phyloP scores from a whole-genome alignment of 768 basidiomycete species.

The Cytidiella melzeri region DNA sequence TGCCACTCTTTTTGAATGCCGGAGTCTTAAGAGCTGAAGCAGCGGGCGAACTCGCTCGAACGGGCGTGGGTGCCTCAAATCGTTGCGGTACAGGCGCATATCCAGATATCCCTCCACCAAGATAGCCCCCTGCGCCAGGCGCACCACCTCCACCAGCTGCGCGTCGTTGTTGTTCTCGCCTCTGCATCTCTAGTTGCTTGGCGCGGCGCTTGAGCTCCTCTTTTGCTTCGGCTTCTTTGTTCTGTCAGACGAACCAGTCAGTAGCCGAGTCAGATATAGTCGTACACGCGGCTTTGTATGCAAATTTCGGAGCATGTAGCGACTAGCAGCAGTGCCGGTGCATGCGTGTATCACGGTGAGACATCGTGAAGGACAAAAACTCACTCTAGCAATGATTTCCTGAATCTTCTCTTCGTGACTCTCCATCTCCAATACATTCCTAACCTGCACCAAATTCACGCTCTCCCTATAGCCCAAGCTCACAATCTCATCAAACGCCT shows the following conservation, averaged over 20 bases:
- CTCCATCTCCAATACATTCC: conserved; percentile 82
- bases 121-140: conserved; percentile 41
- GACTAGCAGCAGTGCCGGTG: too few species aligned
- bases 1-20: conserved; percentile 89
- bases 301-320: neutral
- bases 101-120: conserved; percentile 61
- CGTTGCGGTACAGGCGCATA: conserved; percentile 66
- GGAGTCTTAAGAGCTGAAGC: conserved; percentile 54
- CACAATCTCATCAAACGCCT: conserved; percentile 96
- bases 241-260: conserved; percentile 36
- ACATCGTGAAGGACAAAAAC: conserved; percentile 21
- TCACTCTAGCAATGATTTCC: conserved; percentile 91
- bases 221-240: conserved; percentile 99
- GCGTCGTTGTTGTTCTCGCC: conserved; percentile 87
- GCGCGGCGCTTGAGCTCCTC: conserved; percentile 97
- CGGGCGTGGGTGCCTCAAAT: conserved; percentile 54
- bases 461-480: conserved; percentile 82
- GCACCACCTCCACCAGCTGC: conserved; percentile 46
- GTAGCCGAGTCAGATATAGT: neutral
- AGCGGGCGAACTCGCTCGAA: conserved; percentile 39
- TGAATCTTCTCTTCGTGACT: conserved; percentile 94
- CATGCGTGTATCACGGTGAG: too few species aligned
- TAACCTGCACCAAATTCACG: conserved; percentile 72
- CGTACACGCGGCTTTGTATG: neutral
- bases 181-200: conserved; percentile 96